A percentile compares a stretch with the other conserved stretches of the same genome.
Conservation (phyloP, 495 filamentous ascomycete genomes). For the Oidiodendron maius region DNA sequence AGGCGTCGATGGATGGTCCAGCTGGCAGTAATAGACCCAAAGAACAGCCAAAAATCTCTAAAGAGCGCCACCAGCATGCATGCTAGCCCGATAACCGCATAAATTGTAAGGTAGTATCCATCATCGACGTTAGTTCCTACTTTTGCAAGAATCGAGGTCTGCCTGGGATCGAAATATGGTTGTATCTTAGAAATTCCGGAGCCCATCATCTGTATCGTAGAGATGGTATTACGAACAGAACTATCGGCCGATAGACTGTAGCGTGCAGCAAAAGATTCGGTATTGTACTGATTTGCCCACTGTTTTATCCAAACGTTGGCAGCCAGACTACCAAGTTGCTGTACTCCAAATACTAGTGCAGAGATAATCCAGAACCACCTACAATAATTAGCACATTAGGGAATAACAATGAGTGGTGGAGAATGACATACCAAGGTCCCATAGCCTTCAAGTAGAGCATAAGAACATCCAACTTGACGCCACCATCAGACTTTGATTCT, state of each 20-base stretch:
- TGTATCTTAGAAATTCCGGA: slow-evolving; percentile 14
- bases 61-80: slow-evolving; percentile 71
- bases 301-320: slow-evolving; percentile 91
- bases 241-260: slow-evolving; percentile 8
- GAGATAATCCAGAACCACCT: slow-evolving; percentile 80
- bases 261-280: slow-evolving; percentile 9
- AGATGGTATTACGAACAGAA: slow-evolving; percentile 18
- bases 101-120: slow-evolving; percentile 75
- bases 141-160: slow-evolving; percentile 18
- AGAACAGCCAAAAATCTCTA: slow-evolving; percentile 84
- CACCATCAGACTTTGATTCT: slow-evolving; percentile 75
- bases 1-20: slow-evolving; percentile 76
- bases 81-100: slow-evolving; percentile 68
- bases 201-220: slow-evolving; percentile 12
- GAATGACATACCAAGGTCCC: slow-evolving; percentile 62
- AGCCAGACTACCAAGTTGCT: slow-evolving; percentile 78
- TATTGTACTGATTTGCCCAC: slow-evolving; percentile 62
- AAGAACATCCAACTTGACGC: slow-evolving; percentile 82
- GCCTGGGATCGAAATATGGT: slow-evolving; percentile 20
- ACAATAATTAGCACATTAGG: slow-evolving; percentile 3
- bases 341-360: slow-evolving; percentile 62
- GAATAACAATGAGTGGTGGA: neutral
- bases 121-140: slow-evolving; percentile 59
- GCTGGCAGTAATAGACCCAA: slow-evolving; percentile 85
- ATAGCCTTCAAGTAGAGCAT: slow-evolving; percentile 79